Conservation (phyloP, 768 basidiomycete species). For the Porpolomopsis calyptriformis region DNA sequence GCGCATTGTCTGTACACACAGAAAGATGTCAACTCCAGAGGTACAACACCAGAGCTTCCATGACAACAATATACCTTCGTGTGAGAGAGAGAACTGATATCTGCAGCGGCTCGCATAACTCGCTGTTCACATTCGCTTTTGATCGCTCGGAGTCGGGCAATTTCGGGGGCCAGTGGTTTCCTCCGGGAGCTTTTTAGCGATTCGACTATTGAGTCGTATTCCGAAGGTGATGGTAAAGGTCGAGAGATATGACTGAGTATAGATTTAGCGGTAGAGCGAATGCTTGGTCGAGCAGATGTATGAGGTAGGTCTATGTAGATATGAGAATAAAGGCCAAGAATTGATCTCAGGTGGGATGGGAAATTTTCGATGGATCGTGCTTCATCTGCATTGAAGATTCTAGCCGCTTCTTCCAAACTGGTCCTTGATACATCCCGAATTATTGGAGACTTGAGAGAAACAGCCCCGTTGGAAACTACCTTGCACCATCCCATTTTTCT, state of each 20-base stretch:
- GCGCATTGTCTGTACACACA: conserved; percentile 61
- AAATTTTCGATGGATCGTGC: conserved; percentile 49
- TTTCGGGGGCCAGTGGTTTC: conserved; percentile 49
- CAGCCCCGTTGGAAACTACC: conserved; percentile 23
- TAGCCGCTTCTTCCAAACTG: conserved; percentile 49
- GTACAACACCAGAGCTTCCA: background rate
- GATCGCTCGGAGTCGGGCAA: conserved; percentile 61
- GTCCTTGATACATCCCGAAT: conserved; percentile 34
- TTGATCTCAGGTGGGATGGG: conserved; percentile 44
- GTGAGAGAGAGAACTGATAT: conserved; percentile 79
- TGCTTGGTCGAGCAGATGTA: conserved; percentile 24
- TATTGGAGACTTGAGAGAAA: background rate
- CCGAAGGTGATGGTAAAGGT: conserved; percentile 32
- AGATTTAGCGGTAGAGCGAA: conserved; percentile 33
- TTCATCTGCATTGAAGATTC: conserved; percentile 71
- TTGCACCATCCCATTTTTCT: conserved; percentile 90
- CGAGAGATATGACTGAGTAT: conserved; percentile 54
- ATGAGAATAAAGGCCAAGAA: conserved; percentile 38
- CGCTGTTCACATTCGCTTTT: conserved; percentile 72
- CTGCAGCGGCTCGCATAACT: conserved; percentile 77
- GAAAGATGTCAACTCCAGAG: background rate
- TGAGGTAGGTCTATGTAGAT: conserved; percentile 43
- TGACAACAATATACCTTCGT: conserved; percentile 47
- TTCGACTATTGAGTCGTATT: conserved; percentile 48
- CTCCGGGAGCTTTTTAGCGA: conserved; percentile 35